Evolutionary conservation across 805 yeast genomes (phyloP), one percentile per base, ranked within the genome.

Genomic region (Starmerella floris): DNA sequence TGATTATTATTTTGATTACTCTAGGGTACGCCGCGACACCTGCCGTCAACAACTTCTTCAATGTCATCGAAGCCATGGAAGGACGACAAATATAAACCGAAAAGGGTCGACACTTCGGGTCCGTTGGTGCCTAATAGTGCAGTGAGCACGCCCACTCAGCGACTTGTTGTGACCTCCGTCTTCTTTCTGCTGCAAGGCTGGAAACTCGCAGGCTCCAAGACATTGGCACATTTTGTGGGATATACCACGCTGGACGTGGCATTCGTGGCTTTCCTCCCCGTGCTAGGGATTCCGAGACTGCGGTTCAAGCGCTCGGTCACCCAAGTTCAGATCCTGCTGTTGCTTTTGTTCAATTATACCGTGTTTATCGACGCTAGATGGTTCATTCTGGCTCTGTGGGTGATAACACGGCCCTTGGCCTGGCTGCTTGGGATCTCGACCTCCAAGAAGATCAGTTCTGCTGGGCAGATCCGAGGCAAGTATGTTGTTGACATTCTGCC

Each of bases 401-500:
- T 13, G 27, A 46, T 15, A 13, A 42, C 25, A 26, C 23, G 21
- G 20, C 53, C 46, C 2, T 16, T 45, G 23, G 22, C 22, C 9
- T 21, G 27, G 17, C 9, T 30, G 9, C 23, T 41, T 10, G 40
- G 44, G 5, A 20, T 38, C 5, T 4, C 16, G 13, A n/a, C 33
- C 19, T 9, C 3, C n/a, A 15, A 16, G 20, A 16, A 5, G 5
- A 6, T 28, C 5, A 15, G n/a, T n/a, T 25, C 20, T 2, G 17
- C 17, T 8, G 48, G 39, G 13, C 35, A 42, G 8, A 46, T 49
- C 17, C 38, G 74, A 54, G 98, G 98, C 35, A 76, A 76, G 34
- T 82, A 83, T 55, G 81, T 87, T 1, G 79, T 91, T 48, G 81
- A 87, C 55, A 81, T 82, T 48, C 65, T 91, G 28, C 97, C 98